Base-by-base conservation (phyloP, 495 filamentous ascomycete genomes). In the Neohortaea acidophila region DNA sequence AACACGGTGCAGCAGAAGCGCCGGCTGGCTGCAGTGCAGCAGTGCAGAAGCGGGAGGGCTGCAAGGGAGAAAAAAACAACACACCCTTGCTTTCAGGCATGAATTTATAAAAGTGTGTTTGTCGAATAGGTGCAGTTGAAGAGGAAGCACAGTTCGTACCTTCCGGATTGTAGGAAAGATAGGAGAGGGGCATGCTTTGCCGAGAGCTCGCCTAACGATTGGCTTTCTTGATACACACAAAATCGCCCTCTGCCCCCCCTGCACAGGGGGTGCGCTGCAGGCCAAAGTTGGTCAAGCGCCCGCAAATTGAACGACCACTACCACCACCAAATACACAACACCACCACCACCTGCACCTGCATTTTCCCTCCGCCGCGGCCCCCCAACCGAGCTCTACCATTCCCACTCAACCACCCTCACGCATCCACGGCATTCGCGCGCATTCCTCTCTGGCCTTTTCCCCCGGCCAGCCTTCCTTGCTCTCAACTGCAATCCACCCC, bases 181-280 rank as follows among this genome's bases (percentile, higher is more conserved):
- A n/a, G 29, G 10, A 15, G 8, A 32, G 14, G 8, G 29, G 14
- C 8, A 8, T 9, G 10, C 29, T 32, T 15, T 27, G 29, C 6
- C 8, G 14, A 9, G 29, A 32, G 24, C 29, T 32, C 29, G 29
- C 29, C 14, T 9, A 35, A 7, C 33, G 33, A 35, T 37, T 24
- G 34, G 21, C 20, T 9, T 15, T n/a, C 8, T n/a, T 27, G 34
- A 37, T 37, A 37, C 34, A 37, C 34, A 35, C 33, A 35, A 19
- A n/a, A 37, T 13, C 12, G 20, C 14, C 21, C 7, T 19, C 33
- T 19, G 9, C 8, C 7, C 33, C 9, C 15, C 34, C 14, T 7
- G 15, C 7, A 33, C 8, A 21, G 34, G 34, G 20, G 21, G 21
- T 37, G 24, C n/a, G 8, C 10, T n/a, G 8, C 30, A 33, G 7